Conservation (phyloP, 176 grass and related monocot species). For the Cymbopogon citratus region DNA sequence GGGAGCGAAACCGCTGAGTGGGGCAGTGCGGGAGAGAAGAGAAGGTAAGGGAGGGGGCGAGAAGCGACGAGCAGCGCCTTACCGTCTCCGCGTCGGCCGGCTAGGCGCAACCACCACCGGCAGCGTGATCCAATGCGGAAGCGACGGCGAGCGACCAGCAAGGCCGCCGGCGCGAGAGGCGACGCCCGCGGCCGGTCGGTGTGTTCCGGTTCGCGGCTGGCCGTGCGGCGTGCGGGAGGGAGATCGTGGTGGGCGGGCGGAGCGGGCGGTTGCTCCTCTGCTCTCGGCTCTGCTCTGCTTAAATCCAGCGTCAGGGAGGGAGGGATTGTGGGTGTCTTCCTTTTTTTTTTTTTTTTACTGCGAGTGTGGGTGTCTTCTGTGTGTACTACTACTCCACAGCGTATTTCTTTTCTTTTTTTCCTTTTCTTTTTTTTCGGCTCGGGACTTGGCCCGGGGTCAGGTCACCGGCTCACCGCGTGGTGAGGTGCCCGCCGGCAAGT, state of each 20-base stretch:
- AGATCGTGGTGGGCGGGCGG: neutral
- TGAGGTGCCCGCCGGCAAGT: neutral
- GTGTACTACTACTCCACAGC: too few species aligned
- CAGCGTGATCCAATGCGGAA: slow-evolving; percentile 35
- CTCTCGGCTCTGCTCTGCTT: slow-evolving; percentile 23
- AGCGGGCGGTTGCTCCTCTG: neutral
- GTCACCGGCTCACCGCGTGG: slow-evolving; percentile 25
- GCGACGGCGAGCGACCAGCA: neutral
- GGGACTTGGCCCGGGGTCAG: neutral
- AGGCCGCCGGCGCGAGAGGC: slow-evolving; percentile 23
- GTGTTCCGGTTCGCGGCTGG: neutral
- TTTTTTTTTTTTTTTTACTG: neutral
- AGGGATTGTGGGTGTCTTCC: neutral
- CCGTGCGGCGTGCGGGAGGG: neutral
- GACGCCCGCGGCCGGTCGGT: neutral
- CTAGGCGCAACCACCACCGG: neutral
- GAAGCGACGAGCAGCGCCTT: neutral
- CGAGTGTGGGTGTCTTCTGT: neutral
- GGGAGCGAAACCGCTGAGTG: neutral
- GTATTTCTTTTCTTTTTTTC: neutral
- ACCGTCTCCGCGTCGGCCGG: neutral
- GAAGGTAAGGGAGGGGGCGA: too few species aligned
- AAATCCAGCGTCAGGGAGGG: slow-evolving; percentile 9
- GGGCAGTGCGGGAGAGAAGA: neutral
- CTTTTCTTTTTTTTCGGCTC: neutral